Evolutionary conservation across 1,139 yeast species (phyloP), one percentile per base, ranked within the genome.

Genomic region (Candida dubliniensis): DNA sequence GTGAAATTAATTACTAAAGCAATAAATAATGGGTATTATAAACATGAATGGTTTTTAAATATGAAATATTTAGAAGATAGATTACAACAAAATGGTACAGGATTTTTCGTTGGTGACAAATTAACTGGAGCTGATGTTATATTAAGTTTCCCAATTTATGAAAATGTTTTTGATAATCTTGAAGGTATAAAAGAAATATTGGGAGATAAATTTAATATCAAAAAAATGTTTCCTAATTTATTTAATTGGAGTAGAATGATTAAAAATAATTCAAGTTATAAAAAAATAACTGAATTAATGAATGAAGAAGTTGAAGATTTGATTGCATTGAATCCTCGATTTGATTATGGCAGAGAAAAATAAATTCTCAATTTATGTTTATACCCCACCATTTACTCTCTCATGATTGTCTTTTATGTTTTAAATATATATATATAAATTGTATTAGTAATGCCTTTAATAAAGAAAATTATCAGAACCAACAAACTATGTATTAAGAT

Each of bases 71-170:
- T 77, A 50, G 81, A 77, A 41, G 54, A 56, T 10, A 64, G 64
- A 44, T 62, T 77, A 43, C 59, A 56, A 32, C 58, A 63, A 40
- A 67, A 73, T 41, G 70, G 71, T 25, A 66, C 71, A 10, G 79
- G 79, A 0, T 78, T 53, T 61, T 79, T 82, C 56, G 84, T 79
- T 10, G 82, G 82, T 2, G 70, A 77, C 46, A 68, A 69, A 47
- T 61, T 82, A 42, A 69, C 82, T 1, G 86, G 73, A 2, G 88
- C 87, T 2, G 88, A 83, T 55, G 67, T 83, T 39, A 71, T 79
- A 15, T 57, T 77, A 44, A 66, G 69, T 14, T 78, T 72, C 61
- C 79, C 80, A 0, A 49, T 71, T 24, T 63, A 63, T 48, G 77
- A 72, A 49, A 71, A 71, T 46, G 52, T 71, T 2, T 71, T 72